Percentiles rank a stretch among this genome's conserved stretches.
phyloP scores from a whole-genome alignment of 208 protist genomes.

The Crithidia sp. region DNA sequence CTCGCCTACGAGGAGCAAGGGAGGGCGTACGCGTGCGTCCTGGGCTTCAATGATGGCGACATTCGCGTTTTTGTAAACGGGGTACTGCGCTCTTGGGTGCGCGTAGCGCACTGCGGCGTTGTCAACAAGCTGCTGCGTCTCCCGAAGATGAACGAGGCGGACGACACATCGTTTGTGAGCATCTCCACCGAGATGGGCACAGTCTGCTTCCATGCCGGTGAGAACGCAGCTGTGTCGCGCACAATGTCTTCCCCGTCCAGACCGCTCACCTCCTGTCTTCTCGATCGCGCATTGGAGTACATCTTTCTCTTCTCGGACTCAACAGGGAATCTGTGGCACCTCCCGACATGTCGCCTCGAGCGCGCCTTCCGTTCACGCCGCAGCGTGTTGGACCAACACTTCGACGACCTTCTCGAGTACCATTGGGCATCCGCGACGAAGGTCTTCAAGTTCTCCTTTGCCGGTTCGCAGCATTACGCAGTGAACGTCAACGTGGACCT shows the following conservation, averaged over 20 bases:
- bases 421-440: constrained; percentile 39
- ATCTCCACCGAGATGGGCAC: constrained; percentile 65
- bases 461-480: constrained; percentile 33
- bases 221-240: constrained; percentile 49
- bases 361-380: constrained; percentile 39
- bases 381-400: neutral
- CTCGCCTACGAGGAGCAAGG: constrained; percentile 32
- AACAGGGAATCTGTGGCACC: constrained; percentile 79
- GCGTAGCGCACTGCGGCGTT: constrained; percentile 43
- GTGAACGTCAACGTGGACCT: constrained; percentile 36
- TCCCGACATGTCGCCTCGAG: constrained; percentile 80
- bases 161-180: constrained; percentile 63
- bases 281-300: constrained; percentile 59
- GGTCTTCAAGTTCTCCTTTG: constrained; percentile 23
- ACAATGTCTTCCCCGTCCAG: constrained; percentile 59
- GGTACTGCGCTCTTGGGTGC: constrained; percentile 21
- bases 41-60: constrained; percentile 53
- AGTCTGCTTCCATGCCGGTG: constrained; percentile 61
- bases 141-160: constrained; percentile 33
- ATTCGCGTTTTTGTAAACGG: constrained; percentile 47
- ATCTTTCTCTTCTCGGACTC: constrained; percentile 53
- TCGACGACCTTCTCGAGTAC: constrained; percentile 35
- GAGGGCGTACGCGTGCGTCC: constrained; percentile 26
- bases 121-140: constrained; percentile 40
- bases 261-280: constrained; percentile 69